A percentile compares a stretch with the other conserved stretches of the same genome.
Conservation (phyloP, 23 red algal species). For the Rhodosorus marinus region DNA sequence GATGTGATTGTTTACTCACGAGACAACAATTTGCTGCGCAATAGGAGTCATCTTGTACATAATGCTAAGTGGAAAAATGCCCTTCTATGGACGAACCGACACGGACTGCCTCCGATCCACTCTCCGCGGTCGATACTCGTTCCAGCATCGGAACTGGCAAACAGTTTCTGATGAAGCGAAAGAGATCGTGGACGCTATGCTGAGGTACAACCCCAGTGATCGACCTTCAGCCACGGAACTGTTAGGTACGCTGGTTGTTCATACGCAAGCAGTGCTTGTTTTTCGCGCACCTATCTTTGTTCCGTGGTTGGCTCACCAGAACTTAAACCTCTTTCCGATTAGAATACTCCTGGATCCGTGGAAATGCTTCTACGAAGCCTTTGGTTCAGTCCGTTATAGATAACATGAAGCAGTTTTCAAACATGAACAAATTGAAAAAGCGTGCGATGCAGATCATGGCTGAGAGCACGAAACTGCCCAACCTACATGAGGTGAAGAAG, state of each 20-base stretch:
- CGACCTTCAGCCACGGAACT: neutral
- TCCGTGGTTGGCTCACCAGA: too few relatives aligned
- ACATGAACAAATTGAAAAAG: neutral
- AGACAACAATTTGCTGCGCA: too few relatives aligned
- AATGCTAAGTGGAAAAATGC: neutral
- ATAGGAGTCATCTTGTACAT: slow-evolving; percentile 1
- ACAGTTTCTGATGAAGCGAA: neutral
- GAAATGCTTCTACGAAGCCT: neutral
- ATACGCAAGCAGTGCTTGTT: too few relatives aligned
- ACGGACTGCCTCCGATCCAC: neutral
- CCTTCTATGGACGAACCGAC: neutral
- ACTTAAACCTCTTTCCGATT: too few relatives aligned
- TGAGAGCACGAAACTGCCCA: too few relatives aligned
- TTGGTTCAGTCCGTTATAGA: neutral
- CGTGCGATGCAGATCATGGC: neutral
- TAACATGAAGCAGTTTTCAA: neutral
- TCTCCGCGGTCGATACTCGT: neutral
- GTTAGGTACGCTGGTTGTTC: too few relatives aligned
- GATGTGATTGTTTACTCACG: too few relatives aligned
- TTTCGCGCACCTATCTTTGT: too few relatives aligned
- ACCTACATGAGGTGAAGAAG: too few relatives aligned
- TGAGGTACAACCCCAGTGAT: neutral
- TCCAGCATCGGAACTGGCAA: neutral
- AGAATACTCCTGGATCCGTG: neutral
- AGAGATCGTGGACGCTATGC: neutral